These are phyloP conservation scores for Hibiscus tridactylites DNA, from an alignment of 345 rosid species.

Conservation along the genomic window DNA sequence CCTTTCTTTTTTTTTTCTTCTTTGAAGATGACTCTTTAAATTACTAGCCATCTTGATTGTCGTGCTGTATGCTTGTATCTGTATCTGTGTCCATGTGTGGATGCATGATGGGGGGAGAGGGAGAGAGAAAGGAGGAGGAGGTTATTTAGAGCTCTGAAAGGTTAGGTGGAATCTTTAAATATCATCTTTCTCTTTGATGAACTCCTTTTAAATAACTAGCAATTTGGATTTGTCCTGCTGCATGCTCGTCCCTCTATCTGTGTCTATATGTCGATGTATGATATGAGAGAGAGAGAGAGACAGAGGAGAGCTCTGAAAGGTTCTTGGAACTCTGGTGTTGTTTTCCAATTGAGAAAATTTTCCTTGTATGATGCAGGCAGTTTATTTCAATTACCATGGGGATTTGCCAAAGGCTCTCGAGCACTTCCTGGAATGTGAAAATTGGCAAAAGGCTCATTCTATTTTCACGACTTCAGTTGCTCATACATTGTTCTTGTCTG, in stretches of 20 bases:
- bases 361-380: conserved; percentile 50
- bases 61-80: not conserved
- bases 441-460: conserved; percentile 90
- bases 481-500: conserved; percentile 65
- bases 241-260: not conserved
- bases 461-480: conserved; percentile 72
- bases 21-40: not conserved
- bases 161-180: no score
- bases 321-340: conserved; percentile 10
- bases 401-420: conserved; percentile 72
- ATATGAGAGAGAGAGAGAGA: not conserved
- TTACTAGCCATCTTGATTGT: not conserved
- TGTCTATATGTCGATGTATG: no score
- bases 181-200: not conserved
- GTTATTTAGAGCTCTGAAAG: no score
- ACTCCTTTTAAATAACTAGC: not conserved
- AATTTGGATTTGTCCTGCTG: not conserved
- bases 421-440: conserved; percentile 70
- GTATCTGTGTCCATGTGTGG: no score
- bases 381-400: conserved; percentile 57
- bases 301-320: not conserved
- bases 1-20: not conserved
- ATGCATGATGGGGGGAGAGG: no score
- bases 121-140: no score
- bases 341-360: not conserved